Base-by-base conservation (phyloP, 495 filamentous ascomycete genomes). In the Aspergillus panamensis region DNA sequence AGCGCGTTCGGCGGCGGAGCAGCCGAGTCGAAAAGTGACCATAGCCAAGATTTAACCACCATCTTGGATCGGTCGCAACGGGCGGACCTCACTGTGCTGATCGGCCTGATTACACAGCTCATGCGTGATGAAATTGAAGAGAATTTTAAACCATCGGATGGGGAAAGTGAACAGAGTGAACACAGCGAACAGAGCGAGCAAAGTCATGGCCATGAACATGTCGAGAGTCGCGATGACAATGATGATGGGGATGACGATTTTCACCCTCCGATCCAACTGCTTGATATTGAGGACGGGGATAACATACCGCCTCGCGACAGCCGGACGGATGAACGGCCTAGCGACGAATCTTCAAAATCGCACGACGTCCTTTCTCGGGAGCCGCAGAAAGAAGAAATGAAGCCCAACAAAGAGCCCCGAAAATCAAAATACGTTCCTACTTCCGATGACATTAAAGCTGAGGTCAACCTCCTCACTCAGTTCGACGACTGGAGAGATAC, bases 401-500 rank as follows among this genome's bases (percentile, higher is more conserved):
- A 45, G 17, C 42, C 49, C 14, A 39, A 39, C 35, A 25, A 25
- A 25, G 20, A 7, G 30, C 35, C 29, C 9, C 39, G 0, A 21
- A 12, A 51, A 45, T 25, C 45, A 6, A 48, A 51, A 21, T 53
- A 66, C 17, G 67, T 68, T 45, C 50, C 51, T 3, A 59, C 57
- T 8, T 55, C 62, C n/a, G 60, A 71, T 40, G 66, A 74, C 44
- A 39, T 67, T 3, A 69, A 73, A 33, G 66, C 66, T 10, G 75
- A 78, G 51, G 64, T 76, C 30, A 59, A 30, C 48, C 71, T 71
- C 2, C 67, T 89, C 33, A 66, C 74, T 1, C 78, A 77, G 63
- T 87, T 86, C 62, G 85, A 89, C 52, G 78, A 82, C 35, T 90
- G 87, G 87, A 72, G 82, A 54, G 79, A 82, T 30, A 68, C 70